A percentile compares a stretch with the other conserved stretches of the same genome.
These are phyloP conservation scores for Polygonum maritimum DNA, from an alignment of 148 eudicot genomes.

Conservation along the genomic window DNA sequence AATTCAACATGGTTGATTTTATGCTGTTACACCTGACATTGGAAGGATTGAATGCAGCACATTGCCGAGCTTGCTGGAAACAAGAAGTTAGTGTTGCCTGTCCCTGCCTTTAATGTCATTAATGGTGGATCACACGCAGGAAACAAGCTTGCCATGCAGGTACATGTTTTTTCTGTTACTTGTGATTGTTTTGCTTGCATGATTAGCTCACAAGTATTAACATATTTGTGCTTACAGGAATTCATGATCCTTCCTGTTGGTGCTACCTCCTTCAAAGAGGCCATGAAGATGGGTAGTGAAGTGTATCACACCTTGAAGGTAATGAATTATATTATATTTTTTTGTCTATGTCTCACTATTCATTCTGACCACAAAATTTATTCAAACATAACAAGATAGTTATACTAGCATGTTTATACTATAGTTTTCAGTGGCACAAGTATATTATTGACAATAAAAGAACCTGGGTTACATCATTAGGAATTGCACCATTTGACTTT, in stretches of 20 bases:
- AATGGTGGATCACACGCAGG: constrained; percentile 99
- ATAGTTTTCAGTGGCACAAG: background rate
- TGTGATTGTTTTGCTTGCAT: background rate
- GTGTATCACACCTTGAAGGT: constrained; percentile 94
- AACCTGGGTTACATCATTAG: background rate
- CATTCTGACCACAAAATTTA: background rate
- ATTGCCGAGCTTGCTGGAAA: constrained; percentile 93
- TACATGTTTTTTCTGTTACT: constrained; percentile 28
- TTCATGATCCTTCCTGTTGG: constrained; percentile 95
- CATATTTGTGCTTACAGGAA: constrained; percentile 33
- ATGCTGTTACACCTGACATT: background rate
- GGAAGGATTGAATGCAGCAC: constrained; percentile 44
- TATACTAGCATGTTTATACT: background rate
- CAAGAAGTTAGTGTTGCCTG: constrained; percentile 88
- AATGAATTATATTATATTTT: background rate
- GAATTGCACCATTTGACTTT: background rate
- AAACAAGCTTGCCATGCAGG: constrained; percentile 98
- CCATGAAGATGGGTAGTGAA: constrained; percentile 99
- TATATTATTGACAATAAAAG: background rate
- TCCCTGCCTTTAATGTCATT: constrained; percentile 98
- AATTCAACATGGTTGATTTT: background rate
- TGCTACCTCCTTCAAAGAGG: constrained; percentile 80
- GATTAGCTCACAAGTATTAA: background rate
- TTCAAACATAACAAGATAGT: background rate
- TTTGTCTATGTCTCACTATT: background rate